Conservation (phyloP, 306 rosid genomes). For the Mucuna pruriens region DNA sequence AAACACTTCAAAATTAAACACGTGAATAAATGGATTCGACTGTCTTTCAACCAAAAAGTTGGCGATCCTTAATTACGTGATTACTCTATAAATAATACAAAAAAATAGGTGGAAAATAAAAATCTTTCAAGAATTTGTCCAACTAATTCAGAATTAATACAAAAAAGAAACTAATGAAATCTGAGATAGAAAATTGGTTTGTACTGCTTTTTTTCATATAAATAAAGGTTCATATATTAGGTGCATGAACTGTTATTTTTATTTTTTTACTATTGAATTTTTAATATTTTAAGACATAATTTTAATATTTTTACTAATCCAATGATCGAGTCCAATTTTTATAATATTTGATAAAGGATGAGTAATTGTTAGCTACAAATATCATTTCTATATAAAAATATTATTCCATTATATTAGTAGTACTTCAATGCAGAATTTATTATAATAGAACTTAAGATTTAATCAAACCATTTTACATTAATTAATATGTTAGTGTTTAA, state of each 20-base stretch:
- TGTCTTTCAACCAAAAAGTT: background rate
- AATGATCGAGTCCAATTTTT: no score
- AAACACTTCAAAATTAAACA: background rate
- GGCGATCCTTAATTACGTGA: background rate
- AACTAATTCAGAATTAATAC: no score
- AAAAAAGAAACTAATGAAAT: no score
- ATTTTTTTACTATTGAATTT: no score
- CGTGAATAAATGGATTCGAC: background rate
- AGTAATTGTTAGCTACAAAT: background rate
- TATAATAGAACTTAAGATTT: background rate
- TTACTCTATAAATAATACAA: background rate
- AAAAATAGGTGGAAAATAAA: background rate
- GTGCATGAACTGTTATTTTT: background rate
- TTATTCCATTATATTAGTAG: background rate
- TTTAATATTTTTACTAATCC: background rate
- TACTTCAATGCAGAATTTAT: no score
- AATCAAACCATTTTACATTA: background rate
- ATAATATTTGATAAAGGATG: no score
- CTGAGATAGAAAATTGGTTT: no score
- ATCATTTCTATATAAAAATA: background rate
- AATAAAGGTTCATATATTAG: background rate
- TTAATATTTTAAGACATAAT: background rate
- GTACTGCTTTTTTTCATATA: no score
- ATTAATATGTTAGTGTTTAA: background rate
- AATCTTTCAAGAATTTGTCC: no score